Evolutionary conservation across 768 basidiomycete genomes (phyloP), one percentile per base, ranked within the genome.

Genomic region (Boletales sp.): DNA sequence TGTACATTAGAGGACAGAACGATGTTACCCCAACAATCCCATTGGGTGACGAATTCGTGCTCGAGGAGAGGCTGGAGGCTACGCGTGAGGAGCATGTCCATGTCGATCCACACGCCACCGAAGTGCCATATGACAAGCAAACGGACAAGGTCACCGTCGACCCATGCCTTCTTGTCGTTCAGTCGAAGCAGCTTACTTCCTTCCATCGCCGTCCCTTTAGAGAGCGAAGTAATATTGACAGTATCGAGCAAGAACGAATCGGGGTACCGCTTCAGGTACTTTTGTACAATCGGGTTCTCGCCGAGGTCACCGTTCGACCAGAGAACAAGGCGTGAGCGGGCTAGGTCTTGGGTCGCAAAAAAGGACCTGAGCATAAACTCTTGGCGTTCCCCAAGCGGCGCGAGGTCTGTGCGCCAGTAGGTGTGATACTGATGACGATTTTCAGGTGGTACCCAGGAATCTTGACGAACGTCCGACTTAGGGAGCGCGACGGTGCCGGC

Each of bases 21-120:
- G 44, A 43, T 37, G 11, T 55, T 67, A 94, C 94, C 90, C 66
- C 97, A 97, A 68, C 95, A 97, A 62, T 98, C 95, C 95, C 95
- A 98, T 65, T 98, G 94, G 0, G 91, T 94, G 9, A 97, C 90
- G 64, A 94, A 98, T 68, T 98, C 95, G 62, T 91, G 87, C 65
- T 97, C 94, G 8, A 88, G 74, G 48, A 97, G 73, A 4, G 94
- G 93, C 8, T 83, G 75, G 27, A 98, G 72, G 69, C 92, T 87
- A 40, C 95, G 74, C 36, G 92, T 95, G 54, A 97, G 68, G 48
- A 98, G 78, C 54, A 87, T 88, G 68, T 98, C 95, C 93, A 97
- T 97, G 67, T 98, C 95, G 51, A 97, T 78, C 95, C 95, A 98
- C 40, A 94, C 81, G 2, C 95, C 95, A 7, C 95, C 95, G 59